Base-by-base conservation (phyloP, 768 basidiomycete species). In the Boletellus sp. region DNA sequence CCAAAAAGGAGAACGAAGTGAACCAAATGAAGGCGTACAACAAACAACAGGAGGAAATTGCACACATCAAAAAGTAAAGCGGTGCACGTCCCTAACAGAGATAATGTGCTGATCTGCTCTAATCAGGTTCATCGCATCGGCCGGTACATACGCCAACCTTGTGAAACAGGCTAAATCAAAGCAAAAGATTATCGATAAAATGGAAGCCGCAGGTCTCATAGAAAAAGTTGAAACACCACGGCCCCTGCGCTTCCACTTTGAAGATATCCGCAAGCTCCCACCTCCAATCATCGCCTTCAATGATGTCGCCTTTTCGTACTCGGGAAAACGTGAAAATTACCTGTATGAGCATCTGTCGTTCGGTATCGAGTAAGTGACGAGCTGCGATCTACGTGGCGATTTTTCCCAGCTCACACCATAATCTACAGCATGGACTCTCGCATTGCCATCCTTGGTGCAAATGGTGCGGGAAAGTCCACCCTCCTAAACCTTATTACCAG, bases 161-260 rank as follows among this genome's bases (percentile, higher is more conserved):
- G 95, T 99, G 62, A 91, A 87, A 64, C 95, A 99, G 71, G 95
- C 95, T 59, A 97, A 99, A 74, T 97, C 94, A 44, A 99, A 99
- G 70, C 95, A 99, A 72, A 99, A 99, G 81, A 98, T 99, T 56
- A 95, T 99, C 72, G 95, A 99, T 78, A 99, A 99, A 82, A 99
- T 99, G 95, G 96, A 99, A 77, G 95, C 95, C 23, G 95, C 94
- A 13, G 95, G 95, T 54, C 78, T 99, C 37, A 79, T 99, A 65
- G 92, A 99, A 71, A 93, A 92, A 73, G 74, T 96, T 51, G 92
- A 94, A 64, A 67, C 68, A 4, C 77, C 79, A 32, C 83, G 80
- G 59, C 81, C 81, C 15, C 76, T 99, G 31, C 77, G 83, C 44
- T 99, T 98, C 81, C 86, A 95, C 79, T 99, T 98, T 62, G 95